These are phyloP conservation scores for Aegilops tauschii DNA, from an alignment of 176 grass and related monocot genomes.

Conservation along the genomic window DNA sequence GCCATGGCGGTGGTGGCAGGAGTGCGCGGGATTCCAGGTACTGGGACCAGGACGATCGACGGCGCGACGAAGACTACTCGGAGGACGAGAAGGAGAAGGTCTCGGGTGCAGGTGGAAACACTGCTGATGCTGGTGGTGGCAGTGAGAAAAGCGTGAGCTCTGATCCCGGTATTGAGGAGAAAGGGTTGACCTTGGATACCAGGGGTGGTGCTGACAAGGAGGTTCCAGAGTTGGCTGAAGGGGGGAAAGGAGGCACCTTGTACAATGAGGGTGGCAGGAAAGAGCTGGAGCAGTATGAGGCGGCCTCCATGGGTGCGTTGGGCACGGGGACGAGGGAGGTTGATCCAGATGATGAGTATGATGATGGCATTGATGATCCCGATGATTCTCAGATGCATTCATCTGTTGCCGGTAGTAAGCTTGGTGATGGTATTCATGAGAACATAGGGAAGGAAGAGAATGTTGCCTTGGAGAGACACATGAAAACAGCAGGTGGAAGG, in stretches of 20 bases:
- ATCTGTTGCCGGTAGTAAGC: slow-evolving; percentile 34
- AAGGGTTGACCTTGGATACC: slow-evolving; percentile 23
- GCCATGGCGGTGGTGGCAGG: slow-evolving; percentile 52
- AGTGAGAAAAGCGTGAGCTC: slow-evolving; percentile 17
- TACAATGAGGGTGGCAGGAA: slow-evolving; percentile 85
- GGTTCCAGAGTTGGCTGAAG: slow-evolving; percentile 2
- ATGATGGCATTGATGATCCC: slow-evolving; percentile 68
- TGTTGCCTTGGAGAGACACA: slow-evolving; percentile 1
- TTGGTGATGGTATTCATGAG: slow-evolving; percentile 35
- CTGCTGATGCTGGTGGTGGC: not conserved
- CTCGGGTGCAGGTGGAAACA: slow-evolving; percentile 26
- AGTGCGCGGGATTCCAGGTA: slow-evolving; percentile 76
- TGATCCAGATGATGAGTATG: slow-evolving; percentile 91
- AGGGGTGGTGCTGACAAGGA: slow-evolving; percentile 17
- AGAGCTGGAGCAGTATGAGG: slow-evolving; percentile 72
- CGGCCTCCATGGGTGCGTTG: slow-evolving; percentile 32
- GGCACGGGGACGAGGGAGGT: slow-evolving; percentile 40
- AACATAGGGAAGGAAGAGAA: slow-evolving; percentile 24
- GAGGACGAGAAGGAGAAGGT: slow-evolving; percentile 62
- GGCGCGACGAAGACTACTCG: slow-evolving; percentile 61
- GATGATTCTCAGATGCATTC: slow-evolving; percentile 38
- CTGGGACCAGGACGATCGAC: slow-evolving; percentile 76
- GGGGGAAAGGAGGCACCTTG: slow-evolving; percentile 53
- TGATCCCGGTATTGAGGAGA: slow-evolving; percentile 20
- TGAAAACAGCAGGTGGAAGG: slow-evolving; percentile 24